Evolutionary conservation across 129 eudicot species (phyloP), one percentile per base, ranked within the genome.

Genomic region (Sambucus nigra): DNA sequence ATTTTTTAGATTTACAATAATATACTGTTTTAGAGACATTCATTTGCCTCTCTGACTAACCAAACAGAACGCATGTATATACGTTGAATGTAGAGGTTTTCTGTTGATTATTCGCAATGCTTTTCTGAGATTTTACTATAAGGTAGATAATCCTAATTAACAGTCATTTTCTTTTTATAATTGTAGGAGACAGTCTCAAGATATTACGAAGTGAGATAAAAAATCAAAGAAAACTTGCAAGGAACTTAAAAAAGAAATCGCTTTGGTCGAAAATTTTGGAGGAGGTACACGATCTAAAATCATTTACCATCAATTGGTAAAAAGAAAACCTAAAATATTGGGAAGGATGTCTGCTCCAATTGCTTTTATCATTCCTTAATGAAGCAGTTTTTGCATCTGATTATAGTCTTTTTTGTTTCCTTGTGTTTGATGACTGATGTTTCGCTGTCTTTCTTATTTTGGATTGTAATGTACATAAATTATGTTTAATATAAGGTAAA

Each of bases 261-360:
- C 76, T 87, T 15, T 87, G 96, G 94, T 76, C 79, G 63, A 77
- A 76, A 70, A 82, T 79, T 68, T 76, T 87, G 86, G 96, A 87
- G 80, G 96, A 87, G 86, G 96, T 87, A 82, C 68, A 35, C 7
- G 7, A 65, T 35, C 51, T 17, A 52, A 29, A 20, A 40, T 25
- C 27, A 15, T 35, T 63, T 27, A 28, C 27, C n/a, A 48, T 41
- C 21, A 16, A 13, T 3, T 10, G 1, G 9, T 53, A 25, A n/a
- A 57, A 55, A 54, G 14, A n/a, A 53, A 6, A 19, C 31, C 49
- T n/a, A 28, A 17, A 41, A 13, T 14, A 4, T 25, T 44, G 38
- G 33, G 42, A 13, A 40, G 24, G 14, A 17, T 33, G 19, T 5
- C 7, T 25, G 45, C 31, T 45, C 51, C n/a, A 31, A 17, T 31